Base-by-base conservation (phyloP, 306 rosid genomes). In the Cicer yamashitae region DNA sequence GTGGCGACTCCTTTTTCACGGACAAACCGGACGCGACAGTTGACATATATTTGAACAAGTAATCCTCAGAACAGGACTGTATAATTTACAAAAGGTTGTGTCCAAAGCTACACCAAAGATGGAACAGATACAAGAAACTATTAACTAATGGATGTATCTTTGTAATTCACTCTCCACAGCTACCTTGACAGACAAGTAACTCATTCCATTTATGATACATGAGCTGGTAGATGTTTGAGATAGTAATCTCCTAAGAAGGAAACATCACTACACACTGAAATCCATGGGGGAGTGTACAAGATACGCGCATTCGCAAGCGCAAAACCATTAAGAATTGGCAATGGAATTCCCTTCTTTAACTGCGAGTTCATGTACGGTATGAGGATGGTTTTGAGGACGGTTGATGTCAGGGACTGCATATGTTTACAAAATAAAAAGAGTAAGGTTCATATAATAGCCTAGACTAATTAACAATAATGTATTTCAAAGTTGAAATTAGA, bases 251-350 rank as follows among this genome's bases (percentile, higher is more conserved):
- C 81, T 43, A 53, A 64, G 78, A 70, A 85, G 13, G 84, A 70
- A 52, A 90, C 85, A 79, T 94, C 87, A 56, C 88, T 82, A 25
- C 73, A 87, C 67, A 91, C 74, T 45, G 67, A 69, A 82, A 91
- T 64, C 89, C 83, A 85, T 1, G 97, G 87, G 48, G 73, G 75
- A 34, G 83, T 64, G 67, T 83, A 81, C 10, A 82, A 52, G 67
- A 88, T 79, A 47, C 77, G 84, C 8, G 91, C 88, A 57, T 91
- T 81, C 22, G 77, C n/a, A 30, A 94, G 83, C 7, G 79, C 14
- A 57, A 91, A 85, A 73, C 91, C 97, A 38, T 65, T 77, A 7
- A 87, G 81, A 69, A 79, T 67, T 13, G 96, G 98, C 80, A 94
- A 61, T 44, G 90, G 86, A 74, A 91, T 38, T 82, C 98, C 98